Percentiles rank a stretch among this genome's conserved stretches.
These are phyloP conservation scores for Sungouiozyma intestinalis DNA, from an alignment of 805 yeast genomes.

Conservation along the genomic window DNA sequence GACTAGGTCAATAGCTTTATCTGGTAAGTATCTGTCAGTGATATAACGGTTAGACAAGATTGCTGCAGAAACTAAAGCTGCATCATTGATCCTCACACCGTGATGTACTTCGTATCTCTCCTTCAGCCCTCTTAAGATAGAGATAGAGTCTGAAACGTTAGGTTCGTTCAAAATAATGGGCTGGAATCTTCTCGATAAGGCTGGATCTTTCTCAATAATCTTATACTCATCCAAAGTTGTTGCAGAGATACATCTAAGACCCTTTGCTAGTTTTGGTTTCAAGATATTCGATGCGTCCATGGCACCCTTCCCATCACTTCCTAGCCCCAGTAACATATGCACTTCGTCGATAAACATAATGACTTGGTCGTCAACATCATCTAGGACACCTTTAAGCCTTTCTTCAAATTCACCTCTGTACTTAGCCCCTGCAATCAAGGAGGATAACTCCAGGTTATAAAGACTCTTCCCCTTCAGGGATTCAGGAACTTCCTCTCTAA, in stretches of 20 bases:
- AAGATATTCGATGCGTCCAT: conserved; percentile 90
- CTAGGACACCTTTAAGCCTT: conserved; percentile 67
- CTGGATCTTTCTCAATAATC: conserved; percentile 93
- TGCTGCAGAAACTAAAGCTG: conserved; percentile 91
- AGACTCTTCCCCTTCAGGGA: conserved; percentile 79
- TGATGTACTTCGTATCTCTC: conserved; percentile 95
- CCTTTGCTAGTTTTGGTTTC: conserved; percentile 91
- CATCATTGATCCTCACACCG: conserved; percentile 88
- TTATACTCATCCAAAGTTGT: conserved; percentile 92
- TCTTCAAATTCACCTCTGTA: conserved; percentile 95
- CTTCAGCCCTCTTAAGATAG: conserved; percentile 85
- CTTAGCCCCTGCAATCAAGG: conserved; percentile 88
- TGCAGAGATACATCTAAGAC: conserved; percentile 92
- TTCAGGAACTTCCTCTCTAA: conserved; percentile 89
- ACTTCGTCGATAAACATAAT: conserved; percentile 86
- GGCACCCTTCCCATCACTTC: conserved; percentile 79
- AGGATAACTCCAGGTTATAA: conserved; percentile 77
- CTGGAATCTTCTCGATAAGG: conserved; percentile 87
- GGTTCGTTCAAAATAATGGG: conserved; percentile 84
- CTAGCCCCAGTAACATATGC: conserved; percentile 80
- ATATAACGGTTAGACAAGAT: conserved; percentile 82
- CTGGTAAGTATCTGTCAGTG: conserved; percentile 86
- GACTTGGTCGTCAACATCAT: conserved; percentile 70
- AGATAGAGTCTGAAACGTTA: conserved; percentile 78
- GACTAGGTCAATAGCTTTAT: conserved; percentile 90